Evolutionary conservation across 129 eudicot species (phyloP), one percentile per base, ranked within the genome.

Genomic region (Escallonia herrerae): DNA sequence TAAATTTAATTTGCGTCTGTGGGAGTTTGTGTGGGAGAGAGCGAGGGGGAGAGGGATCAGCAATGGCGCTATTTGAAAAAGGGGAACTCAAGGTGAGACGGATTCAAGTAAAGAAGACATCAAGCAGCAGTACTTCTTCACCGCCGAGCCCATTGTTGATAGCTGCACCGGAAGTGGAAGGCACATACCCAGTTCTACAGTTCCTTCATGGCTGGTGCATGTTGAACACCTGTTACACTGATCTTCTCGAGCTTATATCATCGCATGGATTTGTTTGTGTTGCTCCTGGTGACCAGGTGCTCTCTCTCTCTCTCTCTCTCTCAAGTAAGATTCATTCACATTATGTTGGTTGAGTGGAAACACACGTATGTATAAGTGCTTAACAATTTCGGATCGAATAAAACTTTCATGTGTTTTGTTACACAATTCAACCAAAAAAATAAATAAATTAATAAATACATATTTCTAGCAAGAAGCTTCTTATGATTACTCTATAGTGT

Each of bases 231-330:
- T 8, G 40, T 43, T 82, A 77, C 59, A 11, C 72, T 60, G 58
- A 57, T 3, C 68, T 82, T 45, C 62, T 77, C 0, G 14, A 65
- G 5, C 75, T 65, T 43, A 59, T 82, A 2, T 62, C 87, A 65
- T 82, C 87, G 60, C 83, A 82, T 66, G 87, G 87, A 13, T 82
- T 59, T 67, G 70, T 82, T 7, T 68, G 75, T 65, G 77, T 77
- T 51, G 86, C 83, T 55, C 83, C 83, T 66, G 71, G 53, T 54
- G 61, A 66, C 15, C 67, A 62, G 81, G 81, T 80, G 62, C 1
- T 8, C 22, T 22, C 40, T 10, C 4, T 37, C 22, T 7, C 5
- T 61, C 33, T 39, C n/a, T n/a, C n/a, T n/a, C n/a, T n/a, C n/a
- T n/a, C n/a, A 22, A 22, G 33, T 22, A 22, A 22, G 33, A 22